Conservation (phyloP, 2,329 filamentous ascomycete species). For the Elsinoe ampelina region DNA sequence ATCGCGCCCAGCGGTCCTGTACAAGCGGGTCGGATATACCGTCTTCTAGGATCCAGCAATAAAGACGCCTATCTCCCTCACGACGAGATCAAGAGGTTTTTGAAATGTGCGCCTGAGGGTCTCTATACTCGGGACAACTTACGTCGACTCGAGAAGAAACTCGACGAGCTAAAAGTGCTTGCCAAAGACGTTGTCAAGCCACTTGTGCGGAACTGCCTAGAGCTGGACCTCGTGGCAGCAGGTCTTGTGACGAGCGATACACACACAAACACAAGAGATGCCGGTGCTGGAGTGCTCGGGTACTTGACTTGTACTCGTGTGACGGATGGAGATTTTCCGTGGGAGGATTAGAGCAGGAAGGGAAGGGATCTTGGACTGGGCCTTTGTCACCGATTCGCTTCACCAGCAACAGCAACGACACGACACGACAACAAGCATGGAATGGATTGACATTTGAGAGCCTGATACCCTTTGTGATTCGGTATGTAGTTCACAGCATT, state of each 20-base stretch:
- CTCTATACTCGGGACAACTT: slow-evolving; percentile 81
- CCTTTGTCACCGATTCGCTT: too few relatives aligned
- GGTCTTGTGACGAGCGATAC: slow-evolving; percentile 23
- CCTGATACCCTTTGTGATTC: slow-evolving; percentile 3
- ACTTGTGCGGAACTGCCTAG: slow-evolving; percentile 74
- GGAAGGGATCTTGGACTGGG: neutral
- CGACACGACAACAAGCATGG: neutral
- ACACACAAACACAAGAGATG: slow-evolving; percentile 29
- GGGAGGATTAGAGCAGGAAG: slow-evolving; percentile 33
- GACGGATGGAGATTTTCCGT: slow-evolving; percentile 52
- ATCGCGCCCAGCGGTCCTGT: slow-evolving; percentile 36
- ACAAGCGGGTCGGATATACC: slow-evolving; percentile 64
- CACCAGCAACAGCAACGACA: too few relatives aligned
- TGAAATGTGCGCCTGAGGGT: slow-evolving; percentile 66
- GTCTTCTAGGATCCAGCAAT: slow-evolving; percentile 57
- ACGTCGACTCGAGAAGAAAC: slow-evolving; percentile 70
- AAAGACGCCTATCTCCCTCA: slow-evolving; percentile 61
- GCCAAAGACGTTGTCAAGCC: slow-evolving; percentile 76
- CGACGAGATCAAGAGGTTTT: slow-evolving; percentile 83
- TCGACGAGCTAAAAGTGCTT: slow-evolving; percentile 80
- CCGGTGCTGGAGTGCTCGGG: slow-evolving; percentile 31
- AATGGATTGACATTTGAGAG: neutral
- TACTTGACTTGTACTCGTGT: slow-evolving; percentile 56
- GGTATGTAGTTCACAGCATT: slow-evolving; percentile 5
- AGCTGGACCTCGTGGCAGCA: slow-evolving; percentile 54